phyloP scores from a whole-genome alignment of 2,329 filamentous ascomycete species.

The Aureobasidium sp. region DNA sequence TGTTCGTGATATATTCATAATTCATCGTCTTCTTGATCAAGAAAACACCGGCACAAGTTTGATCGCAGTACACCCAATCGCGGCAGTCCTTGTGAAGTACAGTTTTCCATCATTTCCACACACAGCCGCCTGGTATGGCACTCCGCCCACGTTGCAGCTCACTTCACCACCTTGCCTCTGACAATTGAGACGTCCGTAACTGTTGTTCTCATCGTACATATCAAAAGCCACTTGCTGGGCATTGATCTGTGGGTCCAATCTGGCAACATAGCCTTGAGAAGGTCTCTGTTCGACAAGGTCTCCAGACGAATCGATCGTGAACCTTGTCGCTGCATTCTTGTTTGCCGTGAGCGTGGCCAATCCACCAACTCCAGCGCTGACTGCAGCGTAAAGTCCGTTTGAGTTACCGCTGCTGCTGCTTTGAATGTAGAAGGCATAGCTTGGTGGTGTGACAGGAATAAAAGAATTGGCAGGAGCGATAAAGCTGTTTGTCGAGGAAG shows the following conservation, averaged over 20 bases:
- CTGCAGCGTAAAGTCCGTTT: background rate
- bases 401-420: background rate
- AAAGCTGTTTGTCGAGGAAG: background rate
- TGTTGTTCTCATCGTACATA: background rate
- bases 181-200: background rate
- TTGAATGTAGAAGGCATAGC: conserved; percentile 12
- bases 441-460: background rate
- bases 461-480: background rate
- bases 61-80: background rate
- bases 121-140: background rate
- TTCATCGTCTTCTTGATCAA: background rate
- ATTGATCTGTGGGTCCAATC: background rate
- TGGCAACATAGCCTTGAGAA: conserved; percentile 13
- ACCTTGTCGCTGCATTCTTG: background rate
- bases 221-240: background rate
- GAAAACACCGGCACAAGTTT: background rate
- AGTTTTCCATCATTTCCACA: conserved; percentile 1
- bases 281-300: conserved; percentile 13
- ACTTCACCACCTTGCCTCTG: background rate
- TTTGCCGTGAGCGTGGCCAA: background rate
- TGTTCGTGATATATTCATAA: background rate
- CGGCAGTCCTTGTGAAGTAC: background rate
- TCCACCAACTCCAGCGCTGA: background rate
- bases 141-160: background rate
- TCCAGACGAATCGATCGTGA: conserved; percentile 16